These are phyloP conservation scores for Suillus weaverae DNA, from an alignment of 768 basidiomycete genomes.

Conservation along the genomic window DNA sequence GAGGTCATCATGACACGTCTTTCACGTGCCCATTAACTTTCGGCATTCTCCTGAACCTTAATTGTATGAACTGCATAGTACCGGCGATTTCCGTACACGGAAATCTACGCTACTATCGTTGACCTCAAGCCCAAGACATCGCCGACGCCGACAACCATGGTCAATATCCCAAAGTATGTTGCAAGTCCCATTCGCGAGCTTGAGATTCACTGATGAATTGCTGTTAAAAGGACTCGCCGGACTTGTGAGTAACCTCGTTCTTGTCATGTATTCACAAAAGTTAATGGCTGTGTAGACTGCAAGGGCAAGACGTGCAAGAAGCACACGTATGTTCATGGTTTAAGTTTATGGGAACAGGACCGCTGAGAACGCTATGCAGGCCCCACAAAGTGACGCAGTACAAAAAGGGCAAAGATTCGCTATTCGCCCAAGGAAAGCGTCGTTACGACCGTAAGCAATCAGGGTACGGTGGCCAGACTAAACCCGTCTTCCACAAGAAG, in stretches of 20 bases:
- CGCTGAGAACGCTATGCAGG: constrained; percentile 40
- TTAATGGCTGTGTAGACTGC: constrained; percentile 57
- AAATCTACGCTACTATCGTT: constrained; percentile 10
- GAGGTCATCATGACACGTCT: neutral
- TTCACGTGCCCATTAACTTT: neutral
- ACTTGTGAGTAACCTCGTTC: constrained; percentile 68
- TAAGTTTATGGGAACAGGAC: neutral
- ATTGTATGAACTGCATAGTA: constrained; percentile 23
- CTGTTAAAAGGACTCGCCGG: constrained; percentile 76
- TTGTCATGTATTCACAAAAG: constrained; percentile 3
- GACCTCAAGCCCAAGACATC: constrained; percentile 15
- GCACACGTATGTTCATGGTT: constrained; percentile 75
- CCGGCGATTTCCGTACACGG: constrained; percentile 29
- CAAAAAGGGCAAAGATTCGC: constrained; percentile 99
- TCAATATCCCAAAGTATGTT: constrained; percentile 92
- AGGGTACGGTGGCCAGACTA: constrained; percentile 99
- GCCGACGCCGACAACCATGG: constrained; percentile 56
- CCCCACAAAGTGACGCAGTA: constrained; percentile 99
- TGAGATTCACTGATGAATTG: constrained; percentile 16
- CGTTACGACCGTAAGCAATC: constrained; percentile 99
- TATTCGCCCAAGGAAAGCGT: constrained; percentile 98
- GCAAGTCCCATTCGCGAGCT: neutral
- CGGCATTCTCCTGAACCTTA: constrained; percentile 16
- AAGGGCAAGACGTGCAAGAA: constrained; percentile 97
- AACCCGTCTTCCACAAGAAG: constrained; percentile 99